Evolutionary conservation across 805 yeast species (phyloP), one percentile per base, ranked within the genome.

Genomic region (Yamadazyma insecticola): DNA sequence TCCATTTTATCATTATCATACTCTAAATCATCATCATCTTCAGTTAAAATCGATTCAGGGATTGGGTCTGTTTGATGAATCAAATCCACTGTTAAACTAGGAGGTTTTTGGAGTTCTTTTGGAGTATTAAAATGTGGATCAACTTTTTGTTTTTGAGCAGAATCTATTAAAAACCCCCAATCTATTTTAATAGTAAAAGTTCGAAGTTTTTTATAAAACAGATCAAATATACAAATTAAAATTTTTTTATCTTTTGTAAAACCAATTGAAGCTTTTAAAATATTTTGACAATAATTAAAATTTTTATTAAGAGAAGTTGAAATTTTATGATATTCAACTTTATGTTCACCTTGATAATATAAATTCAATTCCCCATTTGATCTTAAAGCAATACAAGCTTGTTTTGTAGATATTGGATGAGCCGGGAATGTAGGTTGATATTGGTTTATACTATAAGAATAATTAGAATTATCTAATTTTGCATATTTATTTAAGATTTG

Each of bases 331-430:
- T 76, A 80, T 36, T 78, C 84, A 13, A 76, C 66, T 28, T 74
- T 71, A 43, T 72, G 78, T 37, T 72, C 78, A 13, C 78, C 76
- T 49, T 80, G 90, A 47, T 72, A 80, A 62, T 78, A 77, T 17
- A 81, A 52, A 15, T 69, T 60, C 24, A 79, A 54, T 33, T 66
- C 62, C 1, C 92, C 95, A 41, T 76, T 74, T 33, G 70, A 64
- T 26, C 90, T 65, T 23, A 84, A 59, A 1, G 76, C 77, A 15
- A 84, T 55, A 44, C 87, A 76, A 2, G 89, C 92, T 36, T 81
- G 81, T 41, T 80, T 81, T 3, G 80, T 67, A 11, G 70, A 53
- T 15, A 76, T 56, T 3, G 95, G 92, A 53, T 84, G 92, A 43
- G 75, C 58, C 1, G 78, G 71, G 5, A 86, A 84, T 33, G 62